Evolutionary conservation across 1,139 yeast genomes (phyloP), one percentile per base, ranked within the genome.

Genomic region (Taiozyma sp.): DNA sequence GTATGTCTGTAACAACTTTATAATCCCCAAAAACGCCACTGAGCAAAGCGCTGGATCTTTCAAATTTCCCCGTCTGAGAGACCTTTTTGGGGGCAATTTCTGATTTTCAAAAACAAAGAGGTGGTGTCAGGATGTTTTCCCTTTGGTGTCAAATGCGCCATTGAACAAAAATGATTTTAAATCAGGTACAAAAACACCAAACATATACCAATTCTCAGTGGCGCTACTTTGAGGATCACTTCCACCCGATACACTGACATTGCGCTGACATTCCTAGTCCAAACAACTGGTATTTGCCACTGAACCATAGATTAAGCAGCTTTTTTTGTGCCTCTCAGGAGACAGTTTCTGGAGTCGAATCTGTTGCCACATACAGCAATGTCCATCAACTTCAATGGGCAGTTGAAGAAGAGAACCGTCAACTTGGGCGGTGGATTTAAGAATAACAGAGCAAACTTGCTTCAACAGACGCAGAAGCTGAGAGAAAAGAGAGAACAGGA

Each of bases 361-460:
- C 34, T 14, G 44, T 43, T 43, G 44, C 44, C 44, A 23, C 45
- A 30, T 19, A 38, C 23, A 38, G 10, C 23, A 9, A 38, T 38
- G 43, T 23, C 70, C 70, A 51, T 70, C 39, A 84, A 85, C 68
- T 87, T 87, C 68, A 81, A 83, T 5, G 95, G 95, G 2, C 79
- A 78, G 52, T 76, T 76, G 10, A 76, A 74, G 58, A 78, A 80
- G 57, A 72, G 97, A 52, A 79, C 77, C 42, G 85, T 92, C 57
- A 91, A 92, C 65, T 73, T 91, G 46, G 95, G 97, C 4, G 87
- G 87, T 52, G 86, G 87, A 47, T 64, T 69, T 47, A 58, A 63
- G 47, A 62, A 66, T 54, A 62, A 64, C 57, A 65, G 74, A 51
- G 65, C 67, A 43, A 70, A 76, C 5, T 70, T 81, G 53, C 69